A percentile compares a stretch with the other conserved stretches of the same genome.
Evolutionary conservation across 139 green algal species (phyloP).

Genomic region (Chlorokybus atmophyticus): DNA sequence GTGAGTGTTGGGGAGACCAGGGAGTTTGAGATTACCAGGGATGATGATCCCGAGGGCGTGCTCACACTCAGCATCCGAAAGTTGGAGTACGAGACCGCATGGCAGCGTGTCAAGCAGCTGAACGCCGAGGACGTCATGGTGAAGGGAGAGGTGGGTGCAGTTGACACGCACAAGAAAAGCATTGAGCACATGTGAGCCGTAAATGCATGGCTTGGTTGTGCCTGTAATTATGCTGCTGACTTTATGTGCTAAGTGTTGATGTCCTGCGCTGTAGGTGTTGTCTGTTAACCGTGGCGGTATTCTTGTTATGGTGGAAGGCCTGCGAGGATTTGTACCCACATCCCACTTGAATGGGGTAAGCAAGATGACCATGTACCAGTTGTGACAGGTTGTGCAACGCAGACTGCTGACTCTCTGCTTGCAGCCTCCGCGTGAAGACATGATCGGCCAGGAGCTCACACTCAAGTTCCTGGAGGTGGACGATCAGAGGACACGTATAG

Average conservation of each 20-base stretch:
- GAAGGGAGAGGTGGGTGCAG: constrained; percentile 39
- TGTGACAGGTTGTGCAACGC: neutral
- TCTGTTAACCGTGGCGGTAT: constrained; percentile 62
- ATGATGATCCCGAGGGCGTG: constrained; percentile 56
- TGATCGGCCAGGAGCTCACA: constrained; percentile 55
- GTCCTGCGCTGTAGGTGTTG: constrained; percentile 24
- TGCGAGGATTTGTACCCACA: constrained; percentile 67
- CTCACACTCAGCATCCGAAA: constrained; percentile 62
- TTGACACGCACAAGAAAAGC: neutral
- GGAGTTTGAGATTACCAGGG: constrained; percentile 71
- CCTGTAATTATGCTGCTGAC: too few relatives aligned
- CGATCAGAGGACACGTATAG: constrained; percentile 67
- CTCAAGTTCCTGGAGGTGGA: constrained; percentile 95
- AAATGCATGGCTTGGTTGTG: too few relatives aligned
- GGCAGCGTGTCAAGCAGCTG: constrained; percentile 27
- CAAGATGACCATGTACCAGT: neutral
- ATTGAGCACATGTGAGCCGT: too few relatives aligned
- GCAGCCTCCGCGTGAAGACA: constrained; percentile 23
- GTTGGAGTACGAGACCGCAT: constrained; percentile 48
- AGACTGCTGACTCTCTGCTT: neutral
- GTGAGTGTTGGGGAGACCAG: constrained; percentile 46
- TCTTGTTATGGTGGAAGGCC: constrained; percentile 54
- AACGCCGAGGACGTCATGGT: constrained; percentile 72
- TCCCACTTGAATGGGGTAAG: constrained; percentile 43
- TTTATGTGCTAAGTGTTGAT: too few relatives aligned